Base-by-base conservation (phyloP, 2,329 filamentous ascomycete species). In the Cytospora paraplurivora region DNA sequence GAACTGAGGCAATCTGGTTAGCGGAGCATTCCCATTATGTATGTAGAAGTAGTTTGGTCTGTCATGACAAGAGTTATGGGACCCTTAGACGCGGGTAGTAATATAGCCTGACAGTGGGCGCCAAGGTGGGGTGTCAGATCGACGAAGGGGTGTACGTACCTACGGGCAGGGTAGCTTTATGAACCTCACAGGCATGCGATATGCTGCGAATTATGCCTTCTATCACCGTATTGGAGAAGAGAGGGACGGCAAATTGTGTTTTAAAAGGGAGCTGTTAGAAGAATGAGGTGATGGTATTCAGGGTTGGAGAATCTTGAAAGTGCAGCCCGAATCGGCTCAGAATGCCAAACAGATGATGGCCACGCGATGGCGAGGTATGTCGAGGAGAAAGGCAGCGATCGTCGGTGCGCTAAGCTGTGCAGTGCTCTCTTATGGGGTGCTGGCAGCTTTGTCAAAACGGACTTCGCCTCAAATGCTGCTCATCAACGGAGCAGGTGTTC, bases 351-450 rank as follows among this genome's bases (percentile, higher is more conserved):
- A 50, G 41, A 61, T 38, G 38, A 32, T 55, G 41, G 50, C 27
- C 27, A 53, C 38, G 51, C 51, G 21, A 55, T 32, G 59, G 59
- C 59, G 51, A 61, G 52, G 51, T 55, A 55, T 33, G 51, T 61
- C 15, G 32, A 50, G 59, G 54, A 61, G 49, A 53, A 61, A 52
- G 51, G 59, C 35, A 61, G 59, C 59, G 59, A 61, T 61, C 38
- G 59, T 55, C 59, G 58, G 53, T 21, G 21, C 44, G 58, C 53
- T 50, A 35, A 60, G 50, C 27, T 49, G 50, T 35, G 49, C 27
- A 55, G 59, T 19, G 38, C 50, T 47, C 38, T 49, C 35, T 41
- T 54, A 8, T 35, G 32, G 33, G 34, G 21, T 41, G 59, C 19
- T 61, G 59, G 27, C 51, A 61, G 51, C 37, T 63, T 50, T 47